A percentile compares a stretch with the other conserved stretches of the same genome.
phyloP scores from a whole-genome alignment of 805 yeast genomes.

The Barnettozyma californica region DNA sequence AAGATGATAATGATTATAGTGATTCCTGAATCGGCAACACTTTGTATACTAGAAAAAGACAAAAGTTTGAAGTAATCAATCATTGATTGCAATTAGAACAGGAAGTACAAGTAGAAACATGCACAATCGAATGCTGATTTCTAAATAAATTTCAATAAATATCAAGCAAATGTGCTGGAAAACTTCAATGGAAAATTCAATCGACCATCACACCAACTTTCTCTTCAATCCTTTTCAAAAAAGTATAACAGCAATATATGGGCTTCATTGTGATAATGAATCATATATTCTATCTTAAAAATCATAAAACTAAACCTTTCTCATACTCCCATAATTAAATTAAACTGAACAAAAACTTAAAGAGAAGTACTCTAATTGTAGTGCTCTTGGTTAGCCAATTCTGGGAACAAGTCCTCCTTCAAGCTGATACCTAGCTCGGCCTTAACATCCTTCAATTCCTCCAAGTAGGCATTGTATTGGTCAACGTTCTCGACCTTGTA shows the following conservation, averaged over 20 bases:
- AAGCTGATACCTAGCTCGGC: slow-evolving; percentile 89
- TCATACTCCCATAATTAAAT: slow-evolving; percentile 3
- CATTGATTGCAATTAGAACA: not conserved
- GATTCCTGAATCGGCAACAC: slow-evolving; percentile 9
- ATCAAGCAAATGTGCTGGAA: not conserved
- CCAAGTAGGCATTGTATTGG: slow-evolving; percentile 94
- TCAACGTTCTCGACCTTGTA: slow-evolving; percentile 92
- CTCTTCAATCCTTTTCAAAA: not conserved
- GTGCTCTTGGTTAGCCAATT: slow-evolving; percentile 22
- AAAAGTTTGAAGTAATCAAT: not conserved
- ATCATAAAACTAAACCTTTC: slow-evolving; percentile 6
- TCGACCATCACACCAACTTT: not conserved
- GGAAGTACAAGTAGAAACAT: not conserved
- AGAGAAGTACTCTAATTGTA: slow-evolving; percentile 14
- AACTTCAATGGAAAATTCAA: not conserved
- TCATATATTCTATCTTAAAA: slow-evolving; percentile 7
- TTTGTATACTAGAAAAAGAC: slow-evolving; percentile 6
- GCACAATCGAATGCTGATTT: slow-evolving; percentile 14
- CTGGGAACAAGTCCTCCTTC: slow-evolving; percentile 79
- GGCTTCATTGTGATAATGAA: slow-evolving; percentile 2
- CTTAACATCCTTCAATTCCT: slow-evolving; percentile 87
- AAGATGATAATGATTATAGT: slow-evolving; percentile 24
- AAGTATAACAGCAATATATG: slow-evolving; percentile 7
- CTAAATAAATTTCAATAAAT: slow-evolving; percentile 7
- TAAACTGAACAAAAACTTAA: slow-evolving; percentile 4